A percentile compares a stretch with the other conserved stretches of the same genome.
phyloP scores from a whole-genome alignment of 495 filamentous ascomycete species.

The Penicillium cinerascens region DNA sequence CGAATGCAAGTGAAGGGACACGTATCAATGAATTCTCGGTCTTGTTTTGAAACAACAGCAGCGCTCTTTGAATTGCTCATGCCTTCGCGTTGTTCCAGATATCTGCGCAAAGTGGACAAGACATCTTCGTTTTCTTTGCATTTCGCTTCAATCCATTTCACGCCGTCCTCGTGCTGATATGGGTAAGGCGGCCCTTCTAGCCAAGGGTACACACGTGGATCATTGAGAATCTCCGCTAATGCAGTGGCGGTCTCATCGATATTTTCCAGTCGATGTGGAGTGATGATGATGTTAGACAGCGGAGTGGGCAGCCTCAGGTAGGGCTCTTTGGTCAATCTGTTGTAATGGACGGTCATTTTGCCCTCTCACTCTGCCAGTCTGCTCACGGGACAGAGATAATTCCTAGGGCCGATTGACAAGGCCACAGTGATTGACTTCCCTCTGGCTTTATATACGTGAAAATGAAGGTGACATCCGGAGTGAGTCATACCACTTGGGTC shows the following conservation, averaged over 20 bases:
- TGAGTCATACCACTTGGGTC: neutral
- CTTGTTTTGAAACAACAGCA: neutral
- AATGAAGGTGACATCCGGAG: neutral
- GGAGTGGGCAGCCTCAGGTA: slow-evolving; percentile 27
- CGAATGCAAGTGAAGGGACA: slow-evolving; percentile 28
- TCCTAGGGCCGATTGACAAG: neutral
- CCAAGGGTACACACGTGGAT: slow-evolving; percentile 11
- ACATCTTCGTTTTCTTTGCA: neutral
- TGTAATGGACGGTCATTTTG: slow-evolving; percentile 9
- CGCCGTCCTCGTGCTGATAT: slow-evolving; percentile 17
- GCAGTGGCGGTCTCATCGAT: slow-evolving; percentile 4
- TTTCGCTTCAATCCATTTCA: slow-evolving; percentile 6
- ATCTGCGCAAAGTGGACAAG: neutral
- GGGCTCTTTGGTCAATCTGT: slow-evolving; percentile 17
- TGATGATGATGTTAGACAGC: slow-evolving; percentile 27
- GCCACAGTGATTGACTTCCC: neutral
- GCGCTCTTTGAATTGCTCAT: neutral
- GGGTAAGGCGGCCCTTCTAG: slow-evolving; percentile 24
- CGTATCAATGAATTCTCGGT: slow-evolving; percentile 7
- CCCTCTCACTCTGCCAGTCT: neutral
- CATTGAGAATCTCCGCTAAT: slow-evolving; percentile 16
- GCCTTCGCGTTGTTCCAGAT: neutral
- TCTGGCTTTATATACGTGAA: neutral
- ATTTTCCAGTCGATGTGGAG: slow-evolving; percentile 15
- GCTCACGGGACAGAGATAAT: neutral